Percentiles rank a stretch among this genome's conserved stretches.
These are phyloP conservation scores for Backusella liffmaniae DNA, from an alignment of 192 early-diverging fungal genomes.

Conservation along the genomic window DNA sequence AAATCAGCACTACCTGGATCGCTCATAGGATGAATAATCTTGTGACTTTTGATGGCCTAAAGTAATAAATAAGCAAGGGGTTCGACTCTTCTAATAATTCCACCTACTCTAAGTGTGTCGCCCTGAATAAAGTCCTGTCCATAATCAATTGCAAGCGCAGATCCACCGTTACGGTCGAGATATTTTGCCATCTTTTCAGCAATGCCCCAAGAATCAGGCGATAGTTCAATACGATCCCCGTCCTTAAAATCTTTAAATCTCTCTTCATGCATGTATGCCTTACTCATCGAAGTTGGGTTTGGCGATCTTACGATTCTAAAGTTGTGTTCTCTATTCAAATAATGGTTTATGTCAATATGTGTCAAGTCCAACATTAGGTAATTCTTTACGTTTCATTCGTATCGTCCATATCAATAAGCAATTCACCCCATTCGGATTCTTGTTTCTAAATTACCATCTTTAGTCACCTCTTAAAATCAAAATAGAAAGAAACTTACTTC, in stretches of 20 bases:
- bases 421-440: conserved; percentile 83
- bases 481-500: conserved; percentile 41
- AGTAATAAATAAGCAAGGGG: conserved; percentile 2
- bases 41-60: conserved; percentile 82
- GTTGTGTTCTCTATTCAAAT: conserved; percentile 46
- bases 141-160: conserved; percentile 86
- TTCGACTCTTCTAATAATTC: neutral
- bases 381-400: conserved; percentile 43
- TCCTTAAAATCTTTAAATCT: conserved; percentile 54
- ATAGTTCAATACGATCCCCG: conserved; percentile 82
- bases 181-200: conserved; percentile 67
- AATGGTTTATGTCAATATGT: too few relatives aligned
- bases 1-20: conserved; percentile 85
- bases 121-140: conserved; percentile 75
- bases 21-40: conserved; percentile 75
- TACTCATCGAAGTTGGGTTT: conserved; percentile 54
- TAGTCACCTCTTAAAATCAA: too few relatives aligned
- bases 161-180: conserved; percentile 66
- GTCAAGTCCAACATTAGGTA: too few relatives aligned
- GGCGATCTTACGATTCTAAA: conserved; percentile 76
- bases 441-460: conserved; percentile 49
- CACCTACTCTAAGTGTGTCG: conserved; percentile 58
- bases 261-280: conserved; percentile 38
- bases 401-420: conserved; percentile 84
- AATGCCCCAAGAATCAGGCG: conserved; percentile 72